These are phyloP conservation scores for Sclerotinia subarctica DNA, from an alignment of 2,329 filamentous ascomycete genomes.

Conservation along the genomic window DNA sequence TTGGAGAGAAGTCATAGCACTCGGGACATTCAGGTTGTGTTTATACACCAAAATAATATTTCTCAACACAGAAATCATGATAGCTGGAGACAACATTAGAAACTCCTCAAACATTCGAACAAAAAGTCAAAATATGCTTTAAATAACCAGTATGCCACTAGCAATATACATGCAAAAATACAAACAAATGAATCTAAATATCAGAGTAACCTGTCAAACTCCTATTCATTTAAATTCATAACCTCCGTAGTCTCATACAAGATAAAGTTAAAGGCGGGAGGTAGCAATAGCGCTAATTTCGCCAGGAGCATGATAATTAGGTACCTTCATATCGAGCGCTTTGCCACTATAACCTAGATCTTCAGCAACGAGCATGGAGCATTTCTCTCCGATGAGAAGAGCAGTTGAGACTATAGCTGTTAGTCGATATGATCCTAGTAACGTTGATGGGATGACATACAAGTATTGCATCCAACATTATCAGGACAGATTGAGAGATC, in stretches of 20 bases:
- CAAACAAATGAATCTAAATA: not conserved
- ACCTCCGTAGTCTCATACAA: not conserved
- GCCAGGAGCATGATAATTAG: slow-evolving; percentile 57
- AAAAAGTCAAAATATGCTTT: not conserved
- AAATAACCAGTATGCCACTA: not conserved
- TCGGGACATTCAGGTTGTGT: not conserved
- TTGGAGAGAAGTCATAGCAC: not conserved
- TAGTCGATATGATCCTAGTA: slow-evolving; percentile 12
- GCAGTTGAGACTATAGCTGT: slow-evolving; percentile 56
- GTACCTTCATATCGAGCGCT: slow-evolving; percentile 73
- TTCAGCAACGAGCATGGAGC: slow-evolving; percentile 42
- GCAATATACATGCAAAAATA: too few relatives aligned
- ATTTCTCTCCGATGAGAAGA: slow-evolving; percentile 44
- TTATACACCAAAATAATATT: not conserved
- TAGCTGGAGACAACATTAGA: not conserved
- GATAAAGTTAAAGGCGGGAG: slow-evolving; percentile 14
- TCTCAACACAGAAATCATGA: not conserved
- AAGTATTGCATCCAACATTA: slow-evolving; percentile 46
- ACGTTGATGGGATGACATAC: slow-evolving; percentile 27
- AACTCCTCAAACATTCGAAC: not conserved
- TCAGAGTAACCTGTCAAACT: too few relatives aligned
- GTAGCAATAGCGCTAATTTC: slow-evolving; percentile 36
- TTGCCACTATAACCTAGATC: slow-evolving; percentile 49
- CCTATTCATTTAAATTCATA: not conserved
- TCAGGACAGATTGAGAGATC: slow-evolving; percentile 41